Percentiles rank a stretch among this genome's conserved stretches.
phyloP scores from a whole-genome alignment of 768 basidiomycete genomes.

The Leucosporidium yakuticum region DNA sequence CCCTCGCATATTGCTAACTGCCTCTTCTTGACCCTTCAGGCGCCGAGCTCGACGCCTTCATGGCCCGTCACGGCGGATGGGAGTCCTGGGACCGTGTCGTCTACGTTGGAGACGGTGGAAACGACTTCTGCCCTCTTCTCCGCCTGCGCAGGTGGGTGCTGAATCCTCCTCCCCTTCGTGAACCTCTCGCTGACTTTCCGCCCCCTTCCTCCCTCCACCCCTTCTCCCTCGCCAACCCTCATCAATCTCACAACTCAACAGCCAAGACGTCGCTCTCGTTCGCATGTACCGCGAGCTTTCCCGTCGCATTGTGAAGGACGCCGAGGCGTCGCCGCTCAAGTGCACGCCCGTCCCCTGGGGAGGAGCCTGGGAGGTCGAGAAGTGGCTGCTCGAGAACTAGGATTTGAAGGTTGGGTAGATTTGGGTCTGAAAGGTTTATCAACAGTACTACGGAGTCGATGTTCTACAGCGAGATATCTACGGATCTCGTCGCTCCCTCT shows the following conservation, averaged over 20 bases:
- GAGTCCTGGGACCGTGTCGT: constrained; percentile 65
- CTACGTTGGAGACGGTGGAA: constrained; percentile 89
- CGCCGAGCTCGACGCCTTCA: constrained; percentile 82
- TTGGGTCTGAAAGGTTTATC: background rate
- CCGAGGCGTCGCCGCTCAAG: constrained; percentile 56
- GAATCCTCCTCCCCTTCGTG: background rate
- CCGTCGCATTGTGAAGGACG: constrained; percentile 68
- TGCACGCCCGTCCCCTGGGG: constrained; percentile 77
- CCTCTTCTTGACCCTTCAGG: constrained; percentile 49
- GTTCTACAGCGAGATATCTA: background rate
- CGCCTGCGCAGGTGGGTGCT: constrained; percentile 61
- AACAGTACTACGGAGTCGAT: no score
- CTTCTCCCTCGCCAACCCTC: background rate
- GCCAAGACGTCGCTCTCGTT: constrained; percentile 77
- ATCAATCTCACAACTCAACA: no score
- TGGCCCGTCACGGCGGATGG: constrained; percentile 54
- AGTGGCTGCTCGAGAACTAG: constrained; percentile 51
- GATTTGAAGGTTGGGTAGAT: background rate
- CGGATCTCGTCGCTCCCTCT: background rate
- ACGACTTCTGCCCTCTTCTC: constrained; percentile 91
- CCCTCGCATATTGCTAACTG: background rate
- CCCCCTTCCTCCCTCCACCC: constrained; percentile 1
- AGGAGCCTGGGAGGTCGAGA: constrained; percentile 95
- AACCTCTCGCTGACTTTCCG: background rate
- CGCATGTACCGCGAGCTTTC: constrained; percentile 71